Percentiles rank a stretch among this genome's conserved stretches.
Conservation (phyloP, 495 filamentous ascomycete species). For the Chaetomium fimeti region DNA sequence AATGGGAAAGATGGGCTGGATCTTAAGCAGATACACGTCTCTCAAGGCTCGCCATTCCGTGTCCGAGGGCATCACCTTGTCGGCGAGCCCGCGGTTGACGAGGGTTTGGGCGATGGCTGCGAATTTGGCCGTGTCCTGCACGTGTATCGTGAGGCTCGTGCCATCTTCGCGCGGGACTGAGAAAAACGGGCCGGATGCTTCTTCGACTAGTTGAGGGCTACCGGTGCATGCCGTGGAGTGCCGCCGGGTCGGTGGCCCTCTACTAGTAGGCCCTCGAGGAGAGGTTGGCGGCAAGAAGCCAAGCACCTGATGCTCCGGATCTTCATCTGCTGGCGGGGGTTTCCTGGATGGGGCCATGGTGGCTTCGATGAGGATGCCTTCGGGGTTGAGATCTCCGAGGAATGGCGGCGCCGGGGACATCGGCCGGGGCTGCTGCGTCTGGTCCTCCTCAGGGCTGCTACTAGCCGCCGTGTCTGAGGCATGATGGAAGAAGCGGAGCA, state of each 20-base stretch:
- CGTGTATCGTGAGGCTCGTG: constrained; percentile 11
- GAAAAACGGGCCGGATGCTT: constrained; percentile 13
- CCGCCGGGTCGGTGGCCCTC: background rate
- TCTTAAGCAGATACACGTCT: constrained; percentile 46
- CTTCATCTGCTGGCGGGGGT: background rate
- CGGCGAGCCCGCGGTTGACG: constrained; percentile 21
- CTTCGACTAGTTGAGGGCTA: background rate
- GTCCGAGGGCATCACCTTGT: constrained; percentile 38
- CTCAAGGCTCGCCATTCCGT: constrained; percentile 37
- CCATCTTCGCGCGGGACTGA: constrained; percentile 17
- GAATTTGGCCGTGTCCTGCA: constrained; percentile 18
- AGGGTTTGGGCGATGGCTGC: constrained; percentile 13
- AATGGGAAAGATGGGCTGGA: constrained; percentile 53
- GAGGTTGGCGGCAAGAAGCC: constrained; percentile 12
- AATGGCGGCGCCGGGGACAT: constrained; percentile 40
- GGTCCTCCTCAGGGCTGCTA: background rate
- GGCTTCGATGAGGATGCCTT: constrained; percentile 50
- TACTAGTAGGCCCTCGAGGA: background rate
- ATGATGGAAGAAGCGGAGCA: constrained; percentile 33
- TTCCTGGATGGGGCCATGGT: constrained; percentile 34
- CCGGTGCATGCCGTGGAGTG: background rate
- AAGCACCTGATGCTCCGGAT: background rate
- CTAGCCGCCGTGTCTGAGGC: constrained; percentile 10
- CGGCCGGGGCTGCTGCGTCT: background rate
- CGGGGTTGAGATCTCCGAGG: constrained; percentile 55